These are phyloP conservation scores for Ciborinia camelliae DNA, from an alignment of 2,329 filamentous ascomycete genomes.

Conservation along the genomic window DNA sequence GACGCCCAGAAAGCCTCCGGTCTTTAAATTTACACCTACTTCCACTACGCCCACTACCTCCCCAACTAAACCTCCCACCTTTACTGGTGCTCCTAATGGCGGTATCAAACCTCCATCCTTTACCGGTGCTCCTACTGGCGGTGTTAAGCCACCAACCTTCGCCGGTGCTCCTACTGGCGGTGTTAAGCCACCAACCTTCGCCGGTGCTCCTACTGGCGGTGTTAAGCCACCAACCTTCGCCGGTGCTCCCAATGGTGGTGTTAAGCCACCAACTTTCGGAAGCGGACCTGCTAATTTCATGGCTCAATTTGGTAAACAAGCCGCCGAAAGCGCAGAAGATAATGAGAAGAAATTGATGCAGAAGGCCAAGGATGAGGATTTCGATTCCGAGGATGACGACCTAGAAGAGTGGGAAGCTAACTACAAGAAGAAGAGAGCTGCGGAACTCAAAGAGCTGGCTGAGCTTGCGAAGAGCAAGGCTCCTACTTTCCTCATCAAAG, in stretches of 20 bases:
- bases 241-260: conserved; percentile 8
- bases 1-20: conserved; percentile 4
- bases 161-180: neutral
- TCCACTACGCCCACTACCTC: conserved; percentile 8
- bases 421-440: conserved; percentile 26
- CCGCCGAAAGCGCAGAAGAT: conserved; percentile 26
- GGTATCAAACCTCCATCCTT: conserved; percentile 15
- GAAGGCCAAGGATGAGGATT: conserved; percentile 33
- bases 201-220: neutral
- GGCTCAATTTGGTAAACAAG: conserved; percentile 30
- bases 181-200: conserved; percentile 9
- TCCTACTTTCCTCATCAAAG: conserved; percentile 23
- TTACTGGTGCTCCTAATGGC: conserved; percentile 8
- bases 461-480: conserved; percentile 25
- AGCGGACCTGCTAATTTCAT: conserved; percentile 27
- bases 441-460: conserved; percentile 27
- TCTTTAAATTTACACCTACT: conserved; percentile 3
- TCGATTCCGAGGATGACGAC: conserved; percentile 36
- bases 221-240: conserved; percentile 14
- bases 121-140: conserved; percentile 5
- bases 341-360: conserved; percentile 30
- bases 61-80: conserved; percentile 21
- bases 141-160: conserved; percentile 4
- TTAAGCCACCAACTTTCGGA: conserved; percentile 32
- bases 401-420: conserved; percentile 31